phyloP scores from a whole-genome alignment of 331 rosid species.

The Ulmus americana region DNA sequence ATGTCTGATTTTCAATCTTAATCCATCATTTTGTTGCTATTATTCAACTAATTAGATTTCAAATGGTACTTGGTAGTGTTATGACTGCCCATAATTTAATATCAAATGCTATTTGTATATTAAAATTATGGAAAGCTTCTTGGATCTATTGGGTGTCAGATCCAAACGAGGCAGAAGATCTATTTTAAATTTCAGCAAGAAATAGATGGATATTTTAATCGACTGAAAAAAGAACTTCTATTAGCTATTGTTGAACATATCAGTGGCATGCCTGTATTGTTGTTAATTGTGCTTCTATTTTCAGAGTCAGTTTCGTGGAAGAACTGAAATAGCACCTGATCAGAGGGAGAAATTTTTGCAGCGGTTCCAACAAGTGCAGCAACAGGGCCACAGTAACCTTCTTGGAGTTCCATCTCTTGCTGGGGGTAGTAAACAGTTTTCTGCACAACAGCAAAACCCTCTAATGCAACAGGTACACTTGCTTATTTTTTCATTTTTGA shows the following conservation, averaged over 20 bases:
- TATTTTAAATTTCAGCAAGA: too few relatives aligned
- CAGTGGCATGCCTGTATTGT: slow-evolving; percentile 3
- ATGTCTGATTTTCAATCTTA: too few relatives aligned
- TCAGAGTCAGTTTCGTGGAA: slow-evolving; percentile 78
- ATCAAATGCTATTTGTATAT: too few relatives aligned
- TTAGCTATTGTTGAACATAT: background rate
- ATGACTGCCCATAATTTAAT: too few relatives aligned
- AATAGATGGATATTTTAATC: background rate
- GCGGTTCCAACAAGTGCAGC: slow-evolving; percentile 91
- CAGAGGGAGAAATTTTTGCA: slow-evolving; percentile 92
- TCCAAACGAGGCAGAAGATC: too few relatives aligned
- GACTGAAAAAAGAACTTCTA: background rate
- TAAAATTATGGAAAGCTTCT: too few relatives aligned
- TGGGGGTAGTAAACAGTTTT: slow-evolving; percentile 79
- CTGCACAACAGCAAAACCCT: slow-evolving; percentile 76
- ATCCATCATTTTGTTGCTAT: too few relatives aligned
- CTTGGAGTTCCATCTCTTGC: slow-evolving; percentile 67
- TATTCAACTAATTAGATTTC: too few relatives aligned
- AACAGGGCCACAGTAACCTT: slow-evolving; percentile 73
- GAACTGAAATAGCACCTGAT: slow-evolving; percentile 96
- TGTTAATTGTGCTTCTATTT: slow-evolving; percentile 24
- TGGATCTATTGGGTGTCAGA: too few relatives aligned
- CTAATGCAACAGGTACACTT: slow-evolving; percentile 72
- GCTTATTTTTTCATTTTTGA: slow-evolving; percentile 14
- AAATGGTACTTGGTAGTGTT: too few relatives aligned